Percentiles rank a stretch among this genome's conserved stretches.
These are phyloP conservation scores for Diaporthe nobilis DNA, from an alignment of 2,329 filamentous ascomycete species.

Conservation along the genomic window DNA sequence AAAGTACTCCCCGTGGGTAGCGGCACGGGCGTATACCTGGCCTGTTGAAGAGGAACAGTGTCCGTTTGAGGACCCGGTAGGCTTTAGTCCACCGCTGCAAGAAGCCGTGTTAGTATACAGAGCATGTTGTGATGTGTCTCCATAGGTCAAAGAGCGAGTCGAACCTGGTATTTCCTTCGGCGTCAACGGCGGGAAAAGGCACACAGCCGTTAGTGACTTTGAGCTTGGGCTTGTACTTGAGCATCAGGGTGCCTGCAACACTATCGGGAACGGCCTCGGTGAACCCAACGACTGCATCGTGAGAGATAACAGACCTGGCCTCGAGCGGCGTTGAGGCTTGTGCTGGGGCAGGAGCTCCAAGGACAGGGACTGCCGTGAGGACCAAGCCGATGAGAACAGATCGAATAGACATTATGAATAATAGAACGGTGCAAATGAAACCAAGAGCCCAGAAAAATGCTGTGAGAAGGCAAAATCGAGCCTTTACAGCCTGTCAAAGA, in stretches of 20 bases:
- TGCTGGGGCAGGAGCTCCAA: conserved; percentile 10
- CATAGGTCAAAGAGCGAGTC: conserved; percentile 37
- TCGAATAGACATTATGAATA: conserved; percentile 18
- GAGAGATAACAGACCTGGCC: conserved; percentile 44
- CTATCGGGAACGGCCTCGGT: conserved; percentile 64
- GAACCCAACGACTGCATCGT: conserved; percentile 64
- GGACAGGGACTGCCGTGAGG: not conserved
- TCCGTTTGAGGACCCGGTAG: conserved; percentile 49
- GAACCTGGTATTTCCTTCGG: conserved; percentile 69
- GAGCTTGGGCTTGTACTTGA: conserved; percentile 70
- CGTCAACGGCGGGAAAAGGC: conserved; percentile 73
- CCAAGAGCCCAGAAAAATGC: not conserved
- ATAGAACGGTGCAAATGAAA: too few species aligned
- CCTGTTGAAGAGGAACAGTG: conserved; percentile 53
- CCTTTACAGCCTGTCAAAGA: not conserved
- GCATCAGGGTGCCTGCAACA: conserved; percentile 61
- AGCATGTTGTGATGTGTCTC: not conserved
- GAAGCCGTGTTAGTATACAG: not conserved
- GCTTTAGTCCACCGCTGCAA: conserved; percentile 52
- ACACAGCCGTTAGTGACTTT: conserved; percentile 72
- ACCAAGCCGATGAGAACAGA: conserved; percentile 8
- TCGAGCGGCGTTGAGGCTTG: not conserved
- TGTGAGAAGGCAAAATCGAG: not conserved
- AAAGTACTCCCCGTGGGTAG: conserved; percentile 48
- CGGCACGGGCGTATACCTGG: conserved; percentile 56